Evolutionary conservation across 2,329 filamentous ascomycete genomes (phyloP).

Genomic region (Penicillium capsulatum): DNA sequence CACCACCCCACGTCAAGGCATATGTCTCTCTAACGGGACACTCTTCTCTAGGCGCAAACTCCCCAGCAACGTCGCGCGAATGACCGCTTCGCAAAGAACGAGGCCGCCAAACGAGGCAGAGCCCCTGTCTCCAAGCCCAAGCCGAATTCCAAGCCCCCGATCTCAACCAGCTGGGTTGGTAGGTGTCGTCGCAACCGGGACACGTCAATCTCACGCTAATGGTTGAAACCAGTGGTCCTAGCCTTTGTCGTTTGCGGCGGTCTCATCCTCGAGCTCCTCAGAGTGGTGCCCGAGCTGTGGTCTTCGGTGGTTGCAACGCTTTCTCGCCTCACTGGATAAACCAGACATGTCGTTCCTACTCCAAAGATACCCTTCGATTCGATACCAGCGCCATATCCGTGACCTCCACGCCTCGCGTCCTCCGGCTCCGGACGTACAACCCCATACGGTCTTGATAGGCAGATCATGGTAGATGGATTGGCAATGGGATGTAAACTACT

Average conservation of each 20-base stretch:
- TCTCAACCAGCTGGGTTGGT: slow-evolving; percentile 59
- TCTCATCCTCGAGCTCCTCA: slow-evolving; percentile 55
- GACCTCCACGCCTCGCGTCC: too few relatives aligned
- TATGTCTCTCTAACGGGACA: too few relatives aligned
- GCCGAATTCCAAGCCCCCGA: slow-evolving; percentile 50
- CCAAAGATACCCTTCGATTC: not conserved
- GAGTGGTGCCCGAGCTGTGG: slow-evolving; percentile 43
- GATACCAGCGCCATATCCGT: not conserved
- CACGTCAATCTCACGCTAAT: not conserved
- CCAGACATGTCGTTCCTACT: slow-evolving; percentile 12
- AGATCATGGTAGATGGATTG: not conserved
- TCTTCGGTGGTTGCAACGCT: slow-evolving; percentile 29
- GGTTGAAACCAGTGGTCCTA: slow-evolving; percentile 48
- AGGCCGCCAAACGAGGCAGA: slow-evolving; percentile 59
- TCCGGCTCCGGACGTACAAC: too few relatives aligned
- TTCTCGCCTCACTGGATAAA: slow-evolving; percentile 21
- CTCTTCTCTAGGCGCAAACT: slow-evolving; percentile 56
- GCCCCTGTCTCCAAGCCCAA: slow-evolving; percentile 46
- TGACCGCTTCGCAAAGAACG: slow-evolving; percentile 55
- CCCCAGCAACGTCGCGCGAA: slow-evolving; percentile 63
- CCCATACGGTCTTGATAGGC: not conserved
- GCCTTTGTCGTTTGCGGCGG: slow-evolving; percentile 62
- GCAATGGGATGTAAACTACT: not conserved
- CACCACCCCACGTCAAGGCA: too few relatives aligned
- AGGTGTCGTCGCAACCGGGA: slow-evolving; percentile 31